phyloP scores from a whole-genome alignment of 345 rosid species.

The Murraya paniculata region DNA sequence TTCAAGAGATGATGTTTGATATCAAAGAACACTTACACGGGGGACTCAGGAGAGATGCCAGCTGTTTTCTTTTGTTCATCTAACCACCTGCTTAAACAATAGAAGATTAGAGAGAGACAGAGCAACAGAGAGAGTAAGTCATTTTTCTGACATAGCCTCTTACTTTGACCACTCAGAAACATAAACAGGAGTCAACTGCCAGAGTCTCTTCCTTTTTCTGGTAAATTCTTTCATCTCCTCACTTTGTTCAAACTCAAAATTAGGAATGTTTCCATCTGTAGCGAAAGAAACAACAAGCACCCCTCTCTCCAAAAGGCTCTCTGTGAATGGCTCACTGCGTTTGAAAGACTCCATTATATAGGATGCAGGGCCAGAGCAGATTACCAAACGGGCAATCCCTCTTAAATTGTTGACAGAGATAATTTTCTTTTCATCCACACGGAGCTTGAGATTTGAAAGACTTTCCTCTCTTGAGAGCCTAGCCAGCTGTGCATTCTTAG shows the following conservation, averaged over 20 bases:
- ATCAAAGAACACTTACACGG: slow-evolving; percentile 57
- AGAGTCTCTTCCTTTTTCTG: slow-evolving; percentile 62
- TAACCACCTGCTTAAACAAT: slow-evolving; percentile 59
- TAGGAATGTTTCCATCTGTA: slow-evolving; percentile 64
- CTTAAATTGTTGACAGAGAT: slow-evolving; percentile 62
- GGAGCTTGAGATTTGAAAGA: slow-evolving; percentile 83
- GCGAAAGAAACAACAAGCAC: slow-evolving; percentile 82
- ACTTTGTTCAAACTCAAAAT: slow-evolving; percentile 62
- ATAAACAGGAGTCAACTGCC: slow-evolving; percentile 72
- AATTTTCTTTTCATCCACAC: slow-evolving; percentile 59
- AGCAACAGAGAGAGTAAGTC: neutral
- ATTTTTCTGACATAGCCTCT: slow-evolving; percentile 24
- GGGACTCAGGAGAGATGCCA: slow-evolving; percentile 73
- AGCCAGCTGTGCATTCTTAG: slow-evolving; percentile 72
- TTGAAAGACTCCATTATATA: slow-evolving; percentile 70
- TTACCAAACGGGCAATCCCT: slow-evolving; percentile 83
- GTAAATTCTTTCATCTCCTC: slow-evolving; percentile 54
- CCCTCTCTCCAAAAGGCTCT: slow-evolving; percentile 79
- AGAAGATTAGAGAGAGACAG: neutral
- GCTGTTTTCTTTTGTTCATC: slow-evolving; percentile 88
- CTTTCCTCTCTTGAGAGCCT: slow-evolving; percentile 89
- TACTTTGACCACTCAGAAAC: slow-evolving; percentile 81
- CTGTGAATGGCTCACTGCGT: slow-evolving; percentile 69
- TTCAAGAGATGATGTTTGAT: neutral
- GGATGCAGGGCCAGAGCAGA: slow-evolving; percentile 75